Evolutionary conservation across 1,284 basidiomycete genomes (phyloP), one percentile per base, ranked within the genome.

Genomic region (Moniliophthora roreri): DNA sequence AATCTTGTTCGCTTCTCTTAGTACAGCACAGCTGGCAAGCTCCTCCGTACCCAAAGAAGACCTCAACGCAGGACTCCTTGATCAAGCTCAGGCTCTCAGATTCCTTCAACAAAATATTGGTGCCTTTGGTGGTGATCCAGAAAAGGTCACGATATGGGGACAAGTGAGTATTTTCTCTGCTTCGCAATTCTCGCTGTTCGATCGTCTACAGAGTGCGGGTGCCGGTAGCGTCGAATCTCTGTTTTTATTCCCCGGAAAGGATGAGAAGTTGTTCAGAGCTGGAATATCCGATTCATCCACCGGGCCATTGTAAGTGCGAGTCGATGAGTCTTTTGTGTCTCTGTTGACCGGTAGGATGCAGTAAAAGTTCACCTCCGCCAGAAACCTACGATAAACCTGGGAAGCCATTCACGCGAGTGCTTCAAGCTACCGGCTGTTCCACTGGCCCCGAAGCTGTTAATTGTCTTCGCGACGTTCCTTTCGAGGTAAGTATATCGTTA

Each of bases 161-260:
- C 8, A n/a, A 8, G 36, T 21, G 44, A 5, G 34, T 39, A 16
- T 2, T 5, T 48, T 20, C 42, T 40, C 16, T 37, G 46, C 16
- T 34, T 37, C n/a, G 11, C 38, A 44, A 35, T 4, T 18, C n/a
- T 28, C 9, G 34, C 28, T 11, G 23, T 9, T 38, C n/a, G n/a
- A n/a, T n/a, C n/a, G n/a, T n/a, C n/a, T n/a, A n/a, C n/a, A 84
- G 79, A 82, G 80, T 24, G 81, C 81, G 18, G 81, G 82, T 35
- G 81, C 76, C 10, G 82, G 81, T n/a, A 75, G 77, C 50, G 77
- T 76, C 2, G 74, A 80, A 62, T 67, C 78, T 0, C 78, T 81
- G 41, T 67, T 82, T 11, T 53, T 83, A 1, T 82, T 71, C 58
- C 72, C 78, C 11, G n/a, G 24, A 10, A 47, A 78, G 0, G 20